Percentiles rank a stretch among this genome's conserved stretches.
Evolutionary conservation across 345 rosid species (phyloP).

Genomic region (Euphorbia tirucalli): DNA sequence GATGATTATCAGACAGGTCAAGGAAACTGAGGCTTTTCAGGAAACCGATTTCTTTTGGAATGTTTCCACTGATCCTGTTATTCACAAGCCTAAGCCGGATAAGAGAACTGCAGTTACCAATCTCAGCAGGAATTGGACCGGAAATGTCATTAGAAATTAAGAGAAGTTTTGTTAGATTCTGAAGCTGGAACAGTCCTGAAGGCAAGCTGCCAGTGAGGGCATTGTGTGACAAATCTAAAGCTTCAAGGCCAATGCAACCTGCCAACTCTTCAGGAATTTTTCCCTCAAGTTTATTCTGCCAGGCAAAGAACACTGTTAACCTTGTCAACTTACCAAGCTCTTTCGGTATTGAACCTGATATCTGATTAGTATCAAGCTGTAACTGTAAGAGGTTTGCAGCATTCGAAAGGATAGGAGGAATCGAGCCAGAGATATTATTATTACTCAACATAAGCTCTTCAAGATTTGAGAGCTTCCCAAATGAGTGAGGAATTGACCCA

Average conservation of each 20-base stretch:
- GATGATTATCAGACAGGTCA: slow-evolving; percentile 66
- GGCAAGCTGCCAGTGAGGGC: slow-evolving; percentile 78
- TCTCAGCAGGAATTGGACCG: slow-evolving; percentile 60
- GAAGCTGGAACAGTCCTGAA: slow-evolving; percentile 69
- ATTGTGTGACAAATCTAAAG: slow-evolving; percentile 78
- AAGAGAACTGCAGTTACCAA: slow-evolving; percentile 72
- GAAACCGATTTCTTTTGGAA: slow-evolving; percentile 67
- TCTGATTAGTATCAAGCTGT: slow-evolving; percentile 77
- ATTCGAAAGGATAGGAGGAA: slow-evolving; percentile 60
- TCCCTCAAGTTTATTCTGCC: slow-evolving; percentile 93
- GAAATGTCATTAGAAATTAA: slow-evolving; percentile 73
- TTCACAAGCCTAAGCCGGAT: slow-evolving; percentile 69
- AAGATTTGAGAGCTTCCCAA: slow-evolving; percentile 57
- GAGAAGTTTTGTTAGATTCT: slow-evolving; percentile 73
- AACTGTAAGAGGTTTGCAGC: slow-evolving; percentile 64
- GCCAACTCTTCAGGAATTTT: slow-evolving; percentile 72
- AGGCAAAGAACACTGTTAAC: slow-evolving; percentile 76
- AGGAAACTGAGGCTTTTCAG: slow-evolving; percentile 67
- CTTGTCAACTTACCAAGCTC: slow-evolving; percentile 61
- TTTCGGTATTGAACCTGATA: slow-evolving; percentile 72
- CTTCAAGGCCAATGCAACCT: slow-evolving; percentile 55
- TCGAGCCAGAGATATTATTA: slow-evolving; percentile 79
- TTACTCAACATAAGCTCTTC: slow-evolving; percentile 81
- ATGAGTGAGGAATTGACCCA: slow-evolving; percentile 61
- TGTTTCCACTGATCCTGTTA: slow-evolving; percentile 60